A percentile compares a stretch with the other conserved stretches of the same genome.
These are phyloP conservation scores for Poterioochromonas sp. DNA, from an alignment of 352 stramenopile genomes.

Conservation along the genomic window DNA sequence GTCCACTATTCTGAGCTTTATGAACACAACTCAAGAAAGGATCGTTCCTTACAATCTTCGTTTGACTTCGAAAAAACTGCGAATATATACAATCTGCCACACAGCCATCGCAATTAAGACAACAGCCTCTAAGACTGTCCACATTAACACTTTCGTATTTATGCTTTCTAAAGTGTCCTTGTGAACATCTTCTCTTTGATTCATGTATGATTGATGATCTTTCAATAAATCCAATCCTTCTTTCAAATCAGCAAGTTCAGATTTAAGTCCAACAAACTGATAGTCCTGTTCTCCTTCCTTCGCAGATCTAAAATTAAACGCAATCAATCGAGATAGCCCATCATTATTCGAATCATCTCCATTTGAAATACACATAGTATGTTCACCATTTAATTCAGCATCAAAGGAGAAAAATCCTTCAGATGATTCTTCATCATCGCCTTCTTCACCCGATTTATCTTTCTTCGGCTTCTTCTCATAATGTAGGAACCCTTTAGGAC, in stretches of 20 bases:
- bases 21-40: background rate
- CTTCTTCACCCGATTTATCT: slow-evolving; percentile 9
- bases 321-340: slow-evolving; percentile 1
- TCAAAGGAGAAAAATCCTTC: slow-evolving; percentile 33
- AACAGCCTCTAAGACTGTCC: slow-evolving; percentile 26
- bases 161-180: slow-evolving; percentile 24
- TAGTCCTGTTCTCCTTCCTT: slow-evolving; percentile 16
- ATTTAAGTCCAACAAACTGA: slow-evolving; percentile 26
- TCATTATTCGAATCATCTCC: slow-evolving; percentile 5
- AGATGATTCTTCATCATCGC: background rate
- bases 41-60: background rate
- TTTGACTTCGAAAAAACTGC: slow-evolving; percentile 22
- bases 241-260: slow-evolving; percentile 21
- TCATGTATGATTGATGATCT: slow-evolving; percentile 31
- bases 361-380: slow-evolving; percentile 27
- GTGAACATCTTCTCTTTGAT: slow-evolving; percentile 32
- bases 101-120: slow-evolving; percentile 23
- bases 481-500: background rate
- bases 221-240: slow-evolving; percentile 11
- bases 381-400: slow-evolving; percentile 10
- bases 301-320: slow-evolving; percentile 23
- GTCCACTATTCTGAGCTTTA: background rate
- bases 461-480: background rate
- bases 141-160: slow-evolving; percentile 20
- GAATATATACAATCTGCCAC: slow-evolving; percentile 24